Conservation (phyloP, 108 stramenopile species). For the Nitzschia putrida region DNA sequence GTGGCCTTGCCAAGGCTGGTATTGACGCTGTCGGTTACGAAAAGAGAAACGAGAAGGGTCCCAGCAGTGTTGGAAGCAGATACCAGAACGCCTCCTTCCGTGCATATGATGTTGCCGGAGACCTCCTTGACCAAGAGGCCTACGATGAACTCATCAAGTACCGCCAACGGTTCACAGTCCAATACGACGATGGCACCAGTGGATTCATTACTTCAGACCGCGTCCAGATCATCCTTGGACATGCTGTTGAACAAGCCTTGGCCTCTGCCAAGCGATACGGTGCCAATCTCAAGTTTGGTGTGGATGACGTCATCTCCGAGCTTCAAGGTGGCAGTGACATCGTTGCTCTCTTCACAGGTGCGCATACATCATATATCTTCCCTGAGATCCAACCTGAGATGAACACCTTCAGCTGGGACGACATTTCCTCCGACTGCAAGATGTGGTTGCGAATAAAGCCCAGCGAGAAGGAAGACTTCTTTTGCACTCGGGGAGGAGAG, state of each 20-base stretch:
- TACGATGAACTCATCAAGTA: conserved; percentile 29
- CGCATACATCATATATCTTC: conserved; percentile 24
- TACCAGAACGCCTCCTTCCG: conserved; percentile 44
- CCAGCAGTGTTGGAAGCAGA: conserved; percentile 26
- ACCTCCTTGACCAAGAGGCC: conserved; percentile 35
- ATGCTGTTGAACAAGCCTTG: conserved; percentile 30
- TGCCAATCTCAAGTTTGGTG: conserved; percentile 23
- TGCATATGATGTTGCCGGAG: conserved; percentile 36
- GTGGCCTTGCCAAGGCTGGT: conserved; percentile 37
- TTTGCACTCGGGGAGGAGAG: conserved; percentile 20
- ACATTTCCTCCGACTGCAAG: conserved; percentile 25
- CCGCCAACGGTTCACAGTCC: conserved; percentile 38
- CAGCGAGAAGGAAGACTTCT: conserved; percentile 25
- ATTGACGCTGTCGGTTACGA: conserved; percentile 35
- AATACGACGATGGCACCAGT: conserved; percentile 31
- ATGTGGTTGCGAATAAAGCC: conserved; percentile 32
- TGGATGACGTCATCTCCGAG: background rate
- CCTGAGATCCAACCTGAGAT: conserved; percentile 32
- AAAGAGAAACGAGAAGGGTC: conserved; percentile 29
- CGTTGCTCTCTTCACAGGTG: conserved; percentile 33
- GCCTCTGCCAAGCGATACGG: conserved; percentile 38
- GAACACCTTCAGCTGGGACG: conserved; percentile 21
- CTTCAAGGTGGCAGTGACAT: conserved; percentile 20
- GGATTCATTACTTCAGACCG: conserved; percentile 23
- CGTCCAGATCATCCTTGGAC: conserved; percentile 39